Evolutionary conservation across 345 rosid genomes (phyloP).

Genomic region (Camelina laxa): DNA sequence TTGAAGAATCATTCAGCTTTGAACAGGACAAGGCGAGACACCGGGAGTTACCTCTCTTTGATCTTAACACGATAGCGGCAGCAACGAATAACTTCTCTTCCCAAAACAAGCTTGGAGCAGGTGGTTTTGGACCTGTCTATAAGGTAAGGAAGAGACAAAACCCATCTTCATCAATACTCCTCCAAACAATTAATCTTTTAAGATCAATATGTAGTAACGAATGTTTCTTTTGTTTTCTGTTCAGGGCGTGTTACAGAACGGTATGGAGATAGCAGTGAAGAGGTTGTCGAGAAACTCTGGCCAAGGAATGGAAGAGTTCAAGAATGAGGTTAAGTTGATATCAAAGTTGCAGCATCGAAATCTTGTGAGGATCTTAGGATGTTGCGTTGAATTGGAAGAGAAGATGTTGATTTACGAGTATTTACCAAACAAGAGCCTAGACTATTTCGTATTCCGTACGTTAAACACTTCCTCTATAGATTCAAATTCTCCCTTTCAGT

Average conservation of each 20-base stretch:
- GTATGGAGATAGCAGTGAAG: constrained; percentile 40
- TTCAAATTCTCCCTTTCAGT: neutral
- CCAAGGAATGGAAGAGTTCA: constrained; percentile 13
- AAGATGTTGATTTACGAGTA: constrained; percentile 53
- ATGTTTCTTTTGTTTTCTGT: constrained; percentile 3
- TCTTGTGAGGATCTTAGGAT: constrained; percentile 42
- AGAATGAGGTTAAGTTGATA: constrained; percentile 40
- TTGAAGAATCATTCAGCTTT: constrained; percentile 39
- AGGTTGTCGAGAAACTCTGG: constrained; percentile 21
- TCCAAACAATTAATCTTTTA: neutral
- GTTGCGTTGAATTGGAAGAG: constrained; percentile 47
- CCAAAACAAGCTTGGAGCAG: constrained; percentile 65
- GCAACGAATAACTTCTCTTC: constrained; percentile 64
- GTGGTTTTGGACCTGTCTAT: constrained; percentile 78
- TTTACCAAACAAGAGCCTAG: constrained; percentile 58
- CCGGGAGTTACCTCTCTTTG: constrained; percentile 58
- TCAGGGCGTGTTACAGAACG: constrained; percentile 33
- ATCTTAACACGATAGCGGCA: constrained; percentile 44
- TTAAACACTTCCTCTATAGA: neutral
- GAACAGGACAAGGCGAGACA: constrained; percentile 39
- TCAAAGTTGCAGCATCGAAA: constrained; percentile 40
- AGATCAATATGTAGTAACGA: neutral
- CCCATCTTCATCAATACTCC: neutral
- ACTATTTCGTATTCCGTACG: constrained; percentile 51
- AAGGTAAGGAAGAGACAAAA: constrained; percentile 50